Conservation (phyloP, 495 filamentous ascomycete species). For the Aspergillus funiculosus region DNA sequence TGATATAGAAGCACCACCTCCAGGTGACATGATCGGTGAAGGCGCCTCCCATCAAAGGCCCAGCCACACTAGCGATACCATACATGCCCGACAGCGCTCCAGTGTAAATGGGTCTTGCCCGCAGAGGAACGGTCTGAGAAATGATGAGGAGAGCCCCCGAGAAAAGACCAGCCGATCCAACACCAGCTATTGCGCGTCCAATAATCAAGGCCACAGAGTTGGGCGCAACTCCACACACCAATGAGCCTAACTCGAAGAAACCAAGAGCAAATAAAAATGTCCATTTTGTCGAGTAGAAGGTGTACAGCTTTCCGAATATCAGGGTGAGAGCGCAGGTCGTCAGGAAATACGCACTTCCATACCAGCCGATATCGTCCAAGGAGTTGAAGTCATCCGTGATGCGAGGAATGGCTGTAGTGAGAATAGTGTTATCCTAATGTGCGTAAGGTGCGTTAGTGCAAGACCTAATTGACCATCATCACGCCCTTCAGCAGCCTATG, state of each 20-base stretch:
- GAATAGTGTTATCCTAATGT: slow-evolving; percentile 69
- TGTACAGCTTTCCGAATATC: slow-evolving; percentile 73
- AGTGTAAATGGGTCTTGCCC: slow-evolving; percentile 64
- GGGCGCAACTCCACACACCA: slow-evolving; percentile 73
- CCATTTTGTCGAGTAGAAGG: slow-evolving; percentile 70
- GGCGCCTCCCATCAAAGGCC: slow-evolving; percentile 57
- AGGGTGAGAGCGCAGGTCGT: slow-evolving; percentile 68
- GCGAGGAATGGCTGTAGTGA: slow-evolving; percentile 76
- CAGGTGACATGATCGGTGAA: slow-evolving; percentile 58
- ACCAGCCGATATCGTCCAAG: slow-evolving; percentile 76
- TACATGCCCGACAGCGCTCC: slow-evolving; percentile 75
- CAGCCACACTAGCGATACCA: slow-evolving; percentile 71
- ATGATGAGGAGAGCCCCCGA: slow-evolving; percentile 78
- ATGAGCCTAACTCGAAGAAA: slow-evolving; percentile 82
- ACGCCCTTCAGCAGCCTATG: background rate
- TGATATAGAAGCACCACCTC: slow-evolving; percentile 63
- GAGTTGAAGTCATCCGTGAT: slow-evolving; percentile 77
- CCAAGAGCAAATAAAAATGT: slow-evolving; percentile 64
- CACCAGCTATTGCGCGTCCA: slow-evolving; percentile 76
- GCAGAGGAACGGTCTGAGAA: slow-evolving; percentile 65
- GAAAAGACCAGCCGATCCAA: slow-evolving; percentile 81
- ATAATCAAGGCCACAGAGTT: slow-evolving; percentile 70
- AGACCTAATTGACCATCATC: too few relatives aligned
- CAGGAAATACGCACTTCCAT: slow-evolving; percentile 63
- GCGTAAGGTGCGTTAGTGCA: too few relatives aligned